phyloP scores from a whole-genome alignment of 2,329 filamentous ascomycete species.

The Colletotrichum agaves region DNA sequence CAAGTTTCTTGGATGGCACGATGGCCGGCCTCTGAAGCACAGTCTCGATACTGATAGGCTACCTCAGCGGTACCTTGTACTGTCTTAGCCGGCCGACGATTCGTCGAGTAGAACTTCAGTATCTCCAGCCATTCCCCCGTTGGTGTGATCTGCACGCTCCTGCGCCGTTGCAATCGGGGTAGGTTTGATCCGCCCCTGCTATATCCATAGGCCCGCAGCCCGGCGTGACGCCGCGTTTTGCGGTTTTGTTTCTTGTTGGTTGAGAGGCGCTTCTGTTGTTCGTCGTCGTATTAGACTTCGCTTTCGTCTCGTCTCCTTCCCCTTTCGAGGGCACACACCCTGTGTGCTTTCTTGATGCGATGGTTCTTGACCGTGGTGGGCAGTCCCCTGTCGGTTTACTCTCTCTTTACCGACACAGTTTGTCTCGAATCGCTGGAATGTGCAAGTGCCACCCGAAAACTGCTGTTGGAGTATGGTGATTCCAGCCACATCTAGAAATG shows the following conservation, averaged over 20 bases:
- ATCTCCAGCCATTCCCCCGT: slow-evolving; percentile 10
- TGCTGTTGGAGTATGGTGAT: neutral
- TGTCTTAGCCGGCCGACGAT: neutral
- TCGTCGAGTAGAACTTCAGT: slow-evolving; percentile 13
- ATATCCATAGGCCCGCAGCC: slow-evolving; percentile 4
- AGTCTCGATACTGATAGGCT: neutral
- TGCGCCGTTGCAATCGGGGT: slow-evolving; percentile 29
- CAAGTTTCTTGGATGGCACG: slow-evolving; percentile 20
- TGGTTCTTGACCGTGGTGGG: neutral
- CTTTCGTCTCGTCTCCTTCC: neutral
- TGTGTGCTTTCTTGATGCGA: neutral
- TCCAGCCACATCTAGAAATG: slow-evolving; percentile 11
- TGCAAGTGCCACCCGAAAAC: neutral
- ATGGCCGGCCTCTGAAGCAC: slow-evolving; percentile 21
- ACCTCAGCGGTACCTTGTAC: slow-evolving; percentile 1
- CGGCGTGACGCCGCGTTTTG: slow-evolving; percentile 25
- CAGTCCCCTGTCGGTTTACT: neutral
- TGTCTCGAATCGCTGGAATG: slow-evolving; percentile 13
- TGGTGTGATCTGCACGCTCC: slow-evolving; percentile 12
- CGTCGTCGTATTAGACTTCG: neutral
- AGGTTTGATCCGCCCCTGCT: slow-evolving; percentile 22
- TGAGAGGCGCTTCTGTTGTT: neutral
- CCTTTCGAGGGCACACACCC: neutral
- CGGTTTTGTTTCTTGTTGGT: neutral
- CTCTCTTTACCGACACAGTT: neutral